Evolutionary conservation across 2,329 filamentous ascomycete genomes (phyloP), one percentile per base, ranked within the genome.

Genomic region (Remersonia thermophila): DNA sequence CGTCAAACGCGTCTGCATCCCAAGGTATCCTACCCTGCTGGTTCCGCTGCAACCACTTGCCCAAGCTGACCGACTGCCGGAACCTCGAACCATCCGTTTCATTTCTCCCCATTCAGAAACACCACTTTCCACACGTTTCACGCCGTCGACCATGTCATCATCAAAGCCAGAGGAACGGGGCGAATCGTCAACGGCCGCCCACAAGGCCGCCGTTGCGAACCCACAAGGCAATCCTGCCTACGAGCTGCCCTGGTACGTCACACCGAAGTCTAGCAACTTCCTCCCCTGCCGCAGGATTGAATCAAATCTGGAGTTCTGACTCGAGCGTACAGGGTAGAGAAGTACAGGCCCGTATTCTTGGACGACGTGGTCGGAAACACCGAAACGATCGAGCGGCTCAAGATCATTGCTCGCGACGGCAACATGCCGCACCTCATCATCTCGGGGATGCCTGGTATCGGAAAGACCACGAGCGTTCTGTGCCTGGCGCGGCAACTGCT

Each of bases 391-490:
- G 89, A 96, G 59, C 82, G 91, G 37, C 67, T 98, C 51, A 96
- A 96, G 57, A 96, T 98, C 53, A 96, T 98, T 51, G 87, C 91
- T 32, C 91, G 87, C 60, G 91, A 96, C 63, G 91, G 91, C 50
- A 98, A 98, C 62, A 95, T 98, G 87, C 91, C 91, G 2, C 91
- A 98, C 62, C 77, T 98, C 53, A 96, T 98, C 61, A 96, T 98
- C 53, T 94, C 85, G n/a, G 91, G 91, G 41, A 96, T 94, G 86
- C 91, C 91, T 14, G 91, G 91, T 54, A 98, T 96, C 53, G 91
- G 91, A 59, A 98, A 98, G 67, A 98, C 91, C 3, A 96, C 91
- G 1, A 94, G 86, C 38, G 80, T 98, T 38, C 66, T 96, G 42
- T 96, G 91, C 56, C 74, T 98, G 32, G 91, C 91, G 13, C 75